Evolutionary conservation across 441 rosid species (phyloP).

Genomic region (Geranium incanum): DNA sequence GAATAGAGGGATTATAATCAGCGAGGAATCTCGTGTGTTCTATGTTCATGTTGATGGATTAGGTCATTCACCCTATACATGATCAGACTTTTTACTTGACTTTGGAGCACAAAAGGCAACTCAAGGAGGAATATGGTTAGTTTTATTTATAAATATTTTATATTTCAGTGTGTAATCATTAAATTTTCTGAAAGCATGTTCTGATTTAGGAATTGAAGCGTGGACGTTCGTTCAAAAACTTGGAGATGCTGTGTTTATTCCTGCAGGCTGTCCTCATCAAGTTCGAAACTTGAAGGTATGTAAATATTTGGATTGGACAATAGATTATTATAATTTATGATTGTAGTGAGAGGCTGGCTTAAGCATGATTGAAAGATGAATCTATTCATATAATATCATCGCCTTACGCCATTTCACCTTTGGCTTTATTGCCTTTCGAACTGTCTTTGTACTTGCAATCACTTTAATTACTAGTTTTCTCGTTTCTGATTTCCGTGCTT

Average conservation of each 20-base stretch:
- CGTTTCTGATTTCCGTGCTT: too few relatives aligned
- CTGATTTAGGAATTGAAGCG: background rate
- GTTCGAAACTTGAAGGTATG: background rate
- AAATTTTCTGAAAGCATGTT: background rate
- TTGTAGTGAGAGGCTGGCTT: too few relatives aligned
- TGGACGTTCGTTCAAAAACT: conserved; percentile 4
- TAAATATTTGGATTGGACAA: background rate
- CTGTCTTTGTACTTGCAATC: too few relatives aligned
- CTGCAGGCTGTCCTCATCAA: conserved; percentile 2
- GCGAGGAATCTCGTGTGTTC: background rate
- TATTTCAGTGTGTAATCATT: background rate
- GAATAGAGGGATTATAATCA: background rate
- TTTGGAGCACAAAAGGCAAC: conserved; percentile 5
- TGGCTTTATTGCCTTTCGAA: too few relatives aligned
- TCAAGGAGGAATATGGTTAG: conserved; percentile 7
- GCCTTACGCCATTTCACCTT: too few relatives aligned
- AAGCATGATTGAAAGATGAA: too few relatives aligned
- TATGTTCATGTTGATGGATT: background rate
- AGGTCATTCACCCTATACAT: conserved; percentile 4
- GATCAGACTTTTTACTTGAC: conserved; percentile 2
- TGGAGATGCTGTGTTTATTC: background rate
- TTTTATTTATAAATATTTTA: background rate
- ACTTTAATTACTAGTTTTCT: too few relatives aligned
- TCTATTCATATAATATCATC: too few relatives aligned
- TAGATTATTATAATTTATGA: too few relatives aligned